Conservation (phyloP, 257 asterid genomes). For the Solanum rostratum region DNA sequence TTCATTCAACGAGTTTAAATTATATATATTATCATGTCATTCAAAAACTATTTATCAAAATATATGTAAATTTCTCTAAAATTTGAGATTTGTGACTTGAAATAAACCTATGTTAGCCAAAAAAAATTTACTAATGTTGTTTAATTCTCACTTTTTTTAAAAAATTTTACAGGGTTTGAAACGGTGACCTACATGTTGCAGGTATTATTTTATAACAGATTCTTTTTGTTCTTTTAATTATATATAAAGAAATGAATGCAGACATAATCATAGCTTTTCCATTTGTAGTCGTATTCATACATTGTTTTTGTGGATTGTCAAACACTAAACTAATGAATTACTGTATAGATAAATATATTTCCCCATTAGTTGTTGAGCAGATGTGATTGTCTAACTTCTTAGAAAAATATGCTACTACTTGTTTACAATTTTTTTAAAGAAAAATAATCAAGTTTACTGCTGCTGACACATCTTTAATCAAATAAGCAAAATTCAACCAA, state of each 20-base stretch:
- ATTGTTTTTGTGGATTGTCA: not conserved
- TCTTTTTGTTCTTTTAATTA: not conserved
- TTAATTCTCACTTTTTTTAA: not conserved
- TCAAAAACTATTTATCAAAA: not conserved
- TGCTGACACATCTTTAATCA: not conserved
- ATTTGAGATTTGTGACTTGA: not conserved
- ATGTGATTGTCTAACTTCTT: slow-evolving; percentile 9
- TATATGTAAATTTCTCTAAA: not conserved
- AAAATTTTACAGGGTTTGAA: slow-evolving; percentile 68
- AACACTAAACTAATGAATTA: not conserved
- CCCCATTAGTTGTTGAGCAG: not conserved
- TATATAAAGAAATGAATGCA: not conserved
- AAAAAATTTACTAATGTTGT: not conserved
- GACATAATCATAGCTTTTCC: not conserved
- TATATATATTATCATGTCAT: not conserved
- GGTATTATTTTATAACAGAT: slow-evolving; percentile 27
- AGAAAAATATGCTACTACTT: slow-evolving; percentile 5
- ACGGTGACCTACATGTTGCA: slow-evolving; percentile 92
- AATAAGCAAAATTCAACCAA: not conserved
- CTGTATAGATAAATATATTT: not conserved
- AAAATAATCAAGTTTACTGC: not conserved
- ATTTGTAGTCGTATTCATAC: not conserved
- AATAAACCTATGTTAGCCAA: no score
- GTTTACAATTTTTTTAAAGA: not conserved
- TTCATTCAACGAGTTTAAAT: not conserved